Percentiles rank a stretch among this genome's conserved stretches.
phyloP scores from a whole-genome alignment of 805 yeast genomes.

The Cyberlindnera amylophila region DNA sequence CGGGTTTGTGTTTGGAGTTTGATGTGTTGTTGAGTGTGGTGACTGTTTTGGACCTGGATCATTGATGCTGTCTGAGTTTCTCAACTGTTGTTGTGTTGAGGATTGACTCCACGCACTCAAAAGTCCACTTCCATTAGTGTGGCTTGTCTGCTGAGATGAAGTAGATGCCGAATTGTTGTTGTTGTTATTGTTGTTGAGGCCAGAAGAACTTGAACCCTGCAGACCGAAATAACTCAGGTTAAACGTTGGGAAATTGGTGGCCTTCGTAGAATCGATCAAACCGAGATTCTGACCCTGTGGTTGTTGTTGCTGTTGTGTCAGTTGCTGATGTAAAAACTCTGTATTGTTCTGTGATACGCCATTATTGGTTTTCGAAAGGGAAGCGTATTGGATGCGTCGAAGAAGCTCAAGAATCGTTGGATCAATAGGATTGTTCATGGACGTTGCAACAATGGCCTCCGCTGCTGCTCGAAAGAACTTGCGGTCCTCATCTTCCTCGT shows the following conservation, averaged over 20 bases:
- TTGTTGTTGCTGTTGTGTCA: conserved; percentile 2
- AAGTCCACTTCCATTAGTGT: background rate
- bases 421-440: conserved; percentile 46
- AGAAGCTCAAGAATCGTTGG: conserved; percentile 61
- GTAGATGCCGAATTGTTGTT: background rate
- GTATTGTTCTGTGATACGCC: background rate
- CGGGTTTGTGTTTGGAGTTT: background rate
- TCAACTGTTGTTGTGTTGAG: conserved; percentile 1
- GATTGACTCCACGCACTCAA: background rate
- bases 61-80: conserved; percentile 1
- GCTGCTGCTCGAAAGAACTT: conserved; percentile 55
- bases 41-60: conserved; percentile 8
- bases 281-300: conserved; percentile 1
- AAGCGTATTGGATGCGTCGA: conserved; percentile 53
- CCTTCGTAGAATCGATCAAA: conserved; percentile 14
- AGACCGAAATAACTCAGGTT: conserved; percentile 26
- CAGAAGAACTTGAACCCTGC: background rate
- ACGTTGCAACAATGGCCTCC: conserved; percentile 55
- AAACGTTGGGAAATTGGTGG: conserved; percentile 26
- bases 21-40: background rate
- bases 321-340: conserved; percentile 6
- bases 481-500: conserved; percentile 43
- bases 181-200: background rate
- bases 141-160: background rate
- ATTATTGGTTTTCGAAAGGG: conserved; percentile 9